Percentiles rank a stretch among this genome's conserved stretches.
phyloP scores from a whole-genome alignment of 179 eudicot species.

The Nepenthes alata region DNA sequence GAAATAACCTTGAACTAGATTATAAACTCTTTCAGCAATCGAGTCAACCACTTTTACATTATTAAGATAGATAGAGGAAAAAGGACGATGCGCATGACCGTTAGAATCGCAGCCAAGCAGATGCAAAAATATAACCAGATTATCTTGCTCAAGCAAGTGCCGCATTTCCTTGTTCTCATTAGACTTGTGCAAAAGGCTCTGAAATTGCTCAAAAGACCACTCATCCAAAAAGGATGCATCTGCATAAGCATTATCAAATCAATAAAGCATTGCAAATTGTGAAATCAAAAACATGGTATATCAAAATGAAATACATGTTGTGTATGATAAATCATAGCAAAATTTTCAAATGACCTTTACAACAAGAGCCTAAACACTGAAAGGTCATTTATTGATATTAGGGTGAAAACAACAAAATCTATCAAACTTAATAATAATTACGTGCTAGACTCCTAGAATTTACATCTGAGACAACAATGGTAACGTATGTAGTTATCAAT shows the following conservation, averaged over 20 bases:
- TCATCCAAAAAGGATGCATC: conserved; percentile 98
- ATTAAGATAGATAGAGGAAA: conserved; percentile 81
- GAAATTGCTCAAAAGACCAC: conserved; percentile 93
- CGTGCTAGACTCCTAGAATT: no score
- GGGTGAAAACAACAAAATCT: no score
- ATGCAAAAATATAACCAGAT: conserved; percentile 66
- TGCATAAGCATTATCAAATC: conserved; percentile 30
- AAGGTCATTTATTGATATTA: no score
- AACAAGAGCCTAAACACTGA: no score
- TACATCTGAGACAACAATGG: no score
- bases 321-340: no score
- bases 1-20: conserved; percentile 67
- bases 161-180: conserved; percentile 51
- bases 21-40: conserved; percentile 80
- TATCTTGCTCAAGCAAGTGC: conserved; percentile 61
- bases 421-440: no score
- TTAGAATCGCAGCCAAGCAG: conserved; percentile 95
- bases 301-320: no score
- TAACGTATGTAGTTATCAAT: no score
- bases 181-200: conserved; percentile 67
- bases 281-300: not conserved
- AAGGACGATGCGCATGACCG: conserved; percentile 97
- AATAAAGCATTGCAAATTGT: conserved; percentile 16
- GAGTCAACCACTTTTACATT: conserved; percentile 86
- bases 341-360: no score